A percentile compares a stretch with the other conserved stretches of the same genome.
Evolutionary conservation across 768 basidiomycete genomes (phyloP).

Genomic region (Gyrodon lividus): DNA sequence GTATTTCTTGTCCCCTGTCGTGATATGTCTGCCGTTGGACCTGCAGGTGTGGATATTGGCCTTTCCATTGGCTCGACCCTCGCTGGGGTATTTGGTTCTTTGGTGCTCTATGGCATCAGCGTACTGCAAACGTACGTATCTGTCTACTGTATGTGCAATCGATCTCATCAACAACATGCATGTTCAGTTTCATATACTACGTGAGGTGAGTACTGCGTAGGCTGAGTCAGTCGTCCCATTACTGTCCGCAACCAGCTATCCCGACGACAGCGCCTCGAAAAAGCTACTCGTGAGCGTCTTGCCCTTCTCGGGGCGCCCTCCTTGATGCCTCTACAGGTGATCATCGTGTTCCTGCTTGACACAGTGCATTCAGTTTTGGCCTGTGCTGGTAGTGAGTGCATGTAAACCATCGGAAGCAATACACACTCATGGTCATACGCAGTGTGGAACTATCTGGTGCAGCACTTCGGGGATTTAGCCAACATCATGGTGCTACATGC

Average conservation of each 20-base stretch:
- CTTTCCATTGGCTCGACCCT: background rate
- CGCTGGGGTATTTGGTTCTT: background rate
- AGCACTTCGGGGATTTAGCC: background rate
- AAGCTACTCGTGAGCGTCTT: background rate
- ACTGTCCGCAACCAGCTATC: background rate
- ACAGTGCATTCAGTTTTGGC: background rate
- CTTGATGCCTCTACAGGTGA: background rate
- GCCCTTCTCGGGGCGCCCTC: background rate
- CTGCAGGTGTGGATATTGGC: background rate
- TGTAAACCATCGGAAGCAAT: background rate
- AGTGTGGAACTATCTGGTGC: background rate
- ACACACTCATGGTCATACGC: background rate
- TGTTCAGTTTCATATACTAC: background rate
- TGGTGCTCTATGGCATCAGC: background rate
- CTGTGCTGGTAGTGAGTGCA: background rate
- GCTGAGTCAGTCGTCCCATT: background rate
- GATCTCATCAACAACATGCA: background rate
- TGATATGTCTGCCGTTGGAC: background rate
- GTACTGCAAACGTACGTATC: background rate
- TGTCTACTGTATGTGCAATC: background rate
- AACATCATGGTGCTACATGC: background rate
- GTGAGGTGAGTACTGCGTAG: background rate
- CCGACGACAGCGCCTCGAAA: background rate
- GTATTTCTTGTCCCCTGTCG: too few relatives aligned
- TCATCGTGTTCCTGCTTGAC: background rate